Conservation (phyloP, 176 grass and related monocot species). For the Aegilops longissima region DNA sequence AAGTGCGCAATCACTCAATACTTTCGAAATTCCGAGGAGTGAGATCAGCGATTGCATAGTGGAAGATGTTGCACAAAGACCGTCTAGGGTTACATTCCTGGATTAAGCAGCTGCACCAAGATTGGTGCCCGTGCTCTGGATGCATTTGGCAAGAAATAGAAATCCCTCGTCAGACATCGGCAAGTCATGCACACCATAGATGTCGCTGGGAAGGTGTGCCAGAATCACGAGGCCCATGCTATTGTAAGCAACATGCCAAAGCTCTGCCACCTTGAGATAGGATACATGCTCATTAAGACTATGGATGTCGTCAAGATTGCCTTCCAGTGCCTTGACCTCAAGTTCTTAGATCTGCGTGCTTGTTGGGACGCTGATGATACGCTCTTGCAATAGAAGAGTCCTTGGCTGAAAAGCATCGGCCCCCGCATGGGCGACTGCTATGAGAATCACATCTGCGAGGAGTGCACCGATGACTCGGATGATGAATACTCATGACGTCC, state of each 20-base stretch:
- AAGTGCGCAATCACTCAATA: constrained; percentile 61
- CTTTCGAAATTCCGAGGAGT: constrained; percentile 75
- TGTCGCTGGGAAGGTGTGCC: constrained; percentile 52
- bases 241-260: constrained; percentile 73
- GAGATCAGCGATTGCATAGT: constrained; percentile 73
- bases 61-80: constrained; percentile 59
- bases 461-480: constrained; percentile 66
- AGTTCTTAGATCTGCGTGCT: constrained; percentile 67
- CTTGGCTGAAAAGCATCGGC: constrained; percentile 51
- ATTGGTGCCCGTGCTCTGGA: constrained; percentile 61
- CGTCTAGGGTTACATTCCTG: constrained; percentile 61
- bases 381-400: constrained; percentile 44
- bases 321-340: constrained; percentile 41
- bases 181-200: constrained; percentile 79
- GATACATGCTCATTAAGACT: constrained; percentile 69
- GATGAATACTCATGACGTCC: constrained; percentile 46
- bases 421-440: constrained; percentile 71
- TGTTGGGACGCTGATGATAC: constrained; percentile 82
- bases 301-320: constrained; percentile 29
- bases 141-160: constrained; percentile 77
- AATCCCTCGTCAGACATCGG: constrained; percentile 48
- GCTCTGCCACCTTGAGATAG: constrained; percentile 70
- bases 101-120: constrained; percentile 86
- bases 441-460: constrained; percentile 69
- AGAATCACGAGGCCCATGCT: constrained; percentile 78